Evolutionary conservation across 2,329 filamentous ascomycete genomes (phyloP).

Genomic region (Domatiomyces catenatus): DNA sequence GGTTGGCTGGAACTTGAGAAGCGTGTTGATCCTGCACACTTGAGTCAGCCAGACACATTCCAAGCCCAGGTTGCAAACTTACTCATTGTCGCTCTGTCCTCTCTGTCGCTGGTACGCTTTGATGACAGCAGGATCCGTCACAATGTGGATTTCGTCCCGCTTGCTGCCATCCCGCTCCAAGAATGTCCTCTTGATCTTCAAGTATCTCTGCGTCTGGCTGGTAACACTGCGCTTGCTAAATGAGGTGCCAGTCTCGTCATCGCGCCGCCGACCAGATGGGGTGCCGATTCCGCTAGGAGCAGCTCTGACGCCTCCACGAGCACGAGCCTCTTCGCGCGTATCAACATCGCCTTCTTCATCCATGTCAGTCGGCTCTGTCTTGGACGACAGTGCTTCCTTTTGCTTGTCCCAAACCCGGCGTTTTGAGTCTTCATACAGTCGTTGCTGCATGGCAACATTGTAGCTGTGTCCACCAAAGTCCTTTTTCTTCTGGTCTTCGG

Average conservation of each 20-base stretch:
- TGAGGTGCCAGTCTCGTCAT: constrained; percentile 68
- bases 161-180: constrained; percentile 50
- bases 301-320: constrained; percentile 29
- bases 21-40: constrained; percentile 19
- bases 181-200: constrained; percentile 51
- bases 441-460: constrained; percentile 89
- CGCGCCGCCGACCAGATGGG: constrained; percentile 36
- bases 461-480: constrained; percentile 79
- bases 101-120: constrained; percentile 72
- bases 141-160: constrained; percentile 43
- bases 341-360: constrained; percentile 47
- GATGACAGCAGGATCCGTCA: constrained; percentile 69
- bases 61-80: neutral
- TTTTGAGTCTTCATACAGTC: constrained; percentile 81
- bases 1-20: constrained; percentile 34
- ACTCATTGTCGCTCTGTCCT: constrained; percentile 23
- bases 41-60: neutral
- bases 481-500: constrained; percentile 70
- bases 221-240: constrained; percentile 56
- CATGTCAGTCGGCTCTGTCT: constrained; percentile 54
- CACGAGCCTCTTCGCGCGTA: constrained; percentile 33
- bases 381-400: constrained; percentile 59
- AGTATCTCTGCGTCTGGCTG: constrained; percentile 45
- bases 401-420: constrained; percentile 85
- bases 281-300: constrained; percentile 54